A percentile compares a stretch with the other conserved stretches of the same genome.
phyloP scores from a whole-genome alignment of 2,329 filamentous ascomycete species.

The Hymenoscyphus repandus region DNA sequence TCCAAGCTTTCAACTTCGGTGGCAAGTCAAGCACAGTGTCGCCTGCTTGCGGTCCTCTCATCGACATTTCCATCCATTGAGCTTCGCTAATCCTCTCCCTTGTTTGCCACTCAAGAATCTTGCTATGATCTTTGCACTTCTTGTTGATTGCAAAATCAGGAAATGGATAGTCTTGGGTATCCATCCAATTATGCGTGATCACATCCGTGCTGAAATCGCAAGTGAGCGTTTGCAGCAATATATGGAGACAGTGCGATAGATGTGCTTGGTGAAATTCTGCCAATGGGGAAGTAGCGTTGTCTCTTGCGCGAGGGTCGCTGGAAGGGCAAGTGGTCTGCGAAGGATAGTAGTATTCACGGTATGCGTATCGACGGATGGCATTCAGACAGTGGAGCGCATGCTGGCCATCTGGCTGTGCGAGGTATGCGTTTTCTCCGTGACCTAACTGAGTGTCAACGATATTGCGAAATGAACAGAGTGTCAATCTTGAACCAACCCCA shows the following conservation, averaged over 20 bases:
- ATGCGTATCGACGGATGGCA: constrained; percentile 1
- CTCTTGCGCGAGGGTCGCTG: not conserved
- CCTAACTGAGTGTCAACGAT: not conserved
- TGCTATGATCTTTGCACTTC: constrained; percentile 30
- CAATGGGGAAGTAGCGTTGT: not conserved
- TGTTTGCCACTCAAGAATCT: constrained; percentile 8
- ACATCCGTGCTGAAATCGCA: constrained; percentile 31
- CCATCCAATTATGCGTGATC: constrained; percentile 32
- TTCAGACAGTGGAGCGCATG: constrained; percentile 6
- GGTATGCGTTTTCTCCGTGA: not conserved
- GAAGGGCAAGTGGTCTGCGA: not conserved
- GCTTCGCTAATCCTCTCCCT: constrained; percentile 1
- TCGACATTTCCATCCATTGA: not conserved
- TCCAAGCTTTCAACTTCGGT: not conserved
- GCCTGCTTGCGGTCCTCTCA: not conserved
- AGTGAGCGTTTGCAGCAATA: constrained; percentile 12
- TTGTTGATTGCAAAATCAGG: constrained; percentile 32
- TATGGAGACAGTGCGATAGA: constrained; percentile 9
- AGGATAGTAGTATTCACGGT: constrained; percentile 1
- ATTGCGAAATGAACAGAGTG: not conserved
- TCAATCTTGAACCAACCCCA: not conserved
- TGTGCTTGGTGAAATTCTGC: constrained; percentile 7
- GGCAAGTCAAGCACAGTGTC: not conserved
- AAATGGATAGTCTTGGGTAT: constrained; percentile 28
- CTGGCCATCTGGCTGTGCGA: constrained; percentile 1